Evolutionary conservation across 108 stramenopile genomes (phyloP).

Genomic region (Craspedostauros australis): DNA sequence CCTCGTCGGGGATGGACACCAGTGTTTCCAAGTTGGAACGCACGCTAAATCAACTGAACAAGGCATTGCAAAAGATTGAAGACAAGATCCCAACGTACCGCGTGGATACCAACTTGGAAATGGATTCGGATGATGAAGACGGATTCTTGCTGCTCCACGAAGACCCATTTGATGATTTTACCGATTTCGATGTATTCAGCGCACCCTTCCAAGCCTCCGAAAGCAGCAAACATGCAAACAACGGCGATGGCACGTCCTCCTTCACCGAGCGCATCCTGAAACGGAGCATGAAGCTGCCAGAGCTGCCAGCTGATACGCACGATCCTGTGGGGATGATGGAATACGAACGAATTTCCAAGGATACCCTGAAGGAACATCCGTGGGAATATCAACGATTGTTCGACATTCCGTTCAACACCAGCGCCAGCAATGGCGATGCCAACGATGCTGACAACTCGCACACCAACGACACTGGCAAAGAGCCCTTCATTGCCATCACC

Average conservation of each 20-base stretch:
- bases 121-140: constrained; percentile 38
- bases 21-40: constrained; percentile 37
- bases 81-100: constrained; percentile 75
- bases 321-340: no score
- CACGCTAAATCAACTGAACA: constrained; percentile 31
- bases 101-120: constrained; percentile 33
- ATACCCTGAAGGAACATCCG: constrained; percentile 62
- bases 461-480: background rate
- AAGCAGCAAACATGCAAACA: no score
- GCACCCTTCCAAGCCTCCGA: no score
- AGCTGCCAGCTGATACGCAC: no score
- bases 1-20: constrained; percentile 23
- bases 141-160: constrained; percentile 32
- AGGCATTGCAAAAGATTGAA: constrained; percentile 57
- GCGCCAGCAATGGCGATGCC: no score
- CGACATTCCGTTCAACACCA: constrained; percentile 28
- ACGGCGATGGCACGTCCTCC: no score
- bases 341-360: no score
- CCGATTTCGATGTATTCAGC: constrained; percentile 10
- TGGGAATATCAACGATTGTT: constrained; percentile 70
- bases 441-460: background rate
- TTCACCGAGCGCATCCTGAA: no score
- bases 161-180: constrained; percentile 13
- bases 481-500: constrained; percentile 5
- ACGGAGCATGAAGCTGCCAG: no score